A percentile compares a stretch with the other conserved stretches of the same genome.
phyloP scores from a whole-genome alignment of 1,139 yeast genomes.

The Nadsonia commutata region DNA sequence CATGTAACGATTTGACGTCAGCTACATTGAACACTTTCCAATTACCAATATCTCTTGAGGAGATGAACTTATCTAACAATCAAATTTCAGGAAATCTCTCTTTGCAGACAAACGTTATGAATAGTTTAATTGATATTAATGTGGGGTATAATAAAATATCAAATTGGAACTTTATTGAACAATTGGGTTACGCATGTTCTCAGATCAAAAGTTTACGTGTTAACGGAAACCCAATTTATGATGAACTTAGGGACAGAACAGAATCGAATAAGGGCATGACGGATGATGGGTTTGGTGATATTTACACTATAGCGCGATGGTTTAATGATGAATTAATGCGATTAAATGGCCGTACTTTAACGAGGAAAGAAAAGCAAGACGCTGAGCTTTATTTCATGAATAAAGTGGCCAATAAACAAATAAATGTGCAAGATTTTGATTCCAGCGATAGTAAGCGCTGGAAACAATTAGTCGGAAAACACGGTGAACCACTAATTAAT shows the following conservation, averaged over 20 bases:
- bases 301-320: constrained; percentile 38
- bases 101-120: not conserved
- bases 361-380: constrained; percentile 35
- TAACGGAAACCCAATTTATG: constrained; percentile 38
- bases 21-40: not conserved
- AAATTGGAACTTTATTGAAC: constrained; percentile 38
- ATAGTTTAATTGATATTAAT: constrained; percentile 24
- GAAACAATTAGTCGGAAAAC: constrained; percentile 16
- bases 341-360: constrained; percentile 44
- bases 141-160: constrained; percentile 33
- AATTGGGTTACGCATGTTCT: constrained; percentile 24
- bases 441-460: constrained; percentile 18
- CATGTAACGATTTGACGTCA: constrained; percentile 25
- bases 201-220: constrained; percentile 32
- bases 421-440: not conserved
- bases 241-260: constrained; percentile 4
- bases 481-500: constrained; percentile 17
- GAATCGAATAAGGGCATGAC: constrained; percentile 12
- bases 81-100: constrained; percentile 7
- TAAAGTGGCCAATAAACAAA: constrained; percentile 27
- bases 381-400: constrained; percentile 57
- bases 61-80: constrained; percentile 18
- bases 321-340: constrained; percentile 20
- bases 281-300: constrained; percentile 25
- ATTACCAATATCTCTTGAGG: not conserved